Percentiles rank a stretch among this genome's conserved stretches.
Conservation (phyloP, 2,329 filamentous ascomycete genomes). For the Talaromyces marneffei region DNA sequence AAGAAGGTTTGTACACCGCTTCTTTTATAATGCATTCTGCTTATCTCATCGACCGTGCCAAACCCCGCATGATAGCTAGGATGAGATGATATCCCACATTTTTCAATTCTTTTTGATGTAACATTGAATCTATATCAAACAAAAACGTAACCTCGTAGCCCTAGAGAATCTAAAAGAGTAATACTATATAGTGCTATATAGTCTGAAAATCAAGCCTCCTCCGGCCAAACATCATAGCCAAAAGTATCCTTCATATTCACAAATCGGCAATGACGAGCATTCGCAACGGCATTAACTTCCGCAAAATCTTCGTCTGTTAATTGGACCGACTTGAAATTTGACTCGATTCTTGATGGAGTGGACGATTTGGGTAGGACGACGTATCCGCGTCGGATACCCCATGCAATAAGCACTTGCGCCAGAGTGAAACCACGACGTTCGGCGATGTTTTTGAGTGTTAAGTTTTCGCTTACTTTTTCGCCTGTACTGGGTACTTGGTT, state of each 20-base stretch:
- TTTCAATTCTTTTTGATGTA: background rate
- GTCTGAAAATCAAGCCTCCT: constrained; percentile 42
- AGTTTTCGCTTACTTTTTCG: constrained; percentile 59
- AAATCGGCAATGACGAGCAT: constrained; percentile 62
- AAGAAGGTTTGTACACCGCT: background rate
- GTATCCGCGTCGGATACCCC: constrained; percentile 62
- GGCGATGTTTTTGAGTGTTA: constrained; percentile 54
- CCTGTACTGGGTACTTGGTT: constrained; percentile 64
- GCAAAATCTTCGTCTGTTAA: constrained; percentile 54
- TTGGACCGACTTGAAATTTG: constrained; percentile 60
- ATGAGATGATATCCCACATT: background rate
- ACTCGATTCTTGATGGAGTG: constrained; percentile 59
- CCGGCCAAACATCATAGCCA: constrained; percentile 65
- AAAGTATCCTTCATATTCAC: constrained; percentile 81
- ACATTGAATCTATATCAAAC: background rate
- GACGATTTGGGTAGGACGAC: constrained; percentile 66
- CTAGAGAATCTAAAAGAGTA: background rate
- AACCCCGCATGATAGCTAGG: background rate
- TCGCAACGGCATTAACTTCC: constrained; percentile 58
- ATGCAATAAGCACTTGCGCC: constrained; percentile 58
- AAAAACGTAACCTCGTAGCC: background rate
- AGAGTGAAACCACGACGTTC: constrained; percentile 53
- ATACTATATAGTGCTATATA: too few relatives aligned
- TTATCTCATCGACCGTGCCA: background rate
- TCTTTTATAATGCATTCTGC: background rate